Evolutionary conservation across 2,329 filamentous ascomycete genomes (phyloP).

Genomic region (Curvularia sp.): DNA sequence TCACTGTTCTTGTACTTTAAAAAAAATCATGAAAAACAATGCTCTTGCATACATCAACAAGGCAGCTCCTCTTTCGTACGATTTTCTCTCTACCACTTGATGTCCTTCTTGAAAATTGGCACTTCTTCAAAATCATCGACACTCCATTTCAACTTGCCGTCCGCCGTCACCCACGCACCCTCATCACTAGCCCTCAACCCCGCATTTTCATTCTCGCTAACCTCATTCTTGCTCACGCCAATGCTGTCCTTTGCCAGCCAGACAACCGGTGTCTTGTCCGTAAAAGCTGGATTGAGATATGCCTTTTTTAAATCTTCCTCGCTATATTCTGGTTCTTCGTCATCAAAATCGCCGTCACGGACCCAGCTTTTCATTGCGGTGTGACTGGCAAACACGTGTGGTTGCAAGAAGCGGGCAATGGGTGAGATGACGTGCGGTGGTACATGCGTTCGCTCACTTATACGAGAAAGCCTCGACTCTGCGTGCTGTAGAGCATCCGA

Average conservation of each 20-base stretch:
- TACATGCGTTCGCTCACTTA: slow-evolving; percentile 37
- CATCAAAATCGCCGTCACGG: slow-evolving; percentile 40
- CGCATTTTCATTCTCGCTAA: slow-evolving; percentile 39
- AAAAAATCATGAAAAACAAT: neutral
- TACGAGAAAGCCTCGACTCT: slow-evolving; percentile 36
- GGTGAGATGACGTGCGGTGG: slow-evolving; percentile 38
- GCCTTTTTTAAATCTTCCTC: slow-evolving; percentile 46
- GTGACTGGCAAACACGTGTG: slow-evolving; percentile 46
- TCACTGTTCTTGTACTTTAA: neutral
- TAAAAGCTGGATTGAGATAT: slow-evolving; percentile 47
- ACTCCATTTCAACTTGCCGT: slow-evolving; percentile 41
- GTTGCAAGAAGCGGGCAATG: slow-evolving; percentile 46
- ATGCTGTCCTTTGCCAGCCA: slow-evolving; percentile 46
- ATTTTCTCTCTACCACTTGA: slow-evolving; percentile 33
- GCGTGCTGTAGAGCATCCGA: slow-evolving; percentile 26
- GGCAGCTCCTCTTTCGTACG: neutral
- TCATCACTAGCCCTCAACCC: slow-evolving; percentile 41
- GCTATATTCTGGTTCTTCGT: slow-evolving; percentile 43
- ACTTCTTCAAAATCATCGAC: slow-evolving; percentile 43
- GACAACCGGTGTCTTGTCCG: slow-evolving; percentile 43
- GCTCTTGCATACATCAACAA: neutral
- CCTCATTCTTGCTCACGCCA: slow-evolving; percentile 43
- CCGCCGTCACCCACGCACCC: slow-evolving; percentile 47
- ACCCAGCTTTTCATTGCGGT: slow-evolving; percentile 47
- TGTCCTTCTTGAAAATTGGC: slow-evolving; percentile 43